phyloP scores from a whole-genome alignment of 352 stramenopile genomes.

The Plasmopara muralis region DNA sequence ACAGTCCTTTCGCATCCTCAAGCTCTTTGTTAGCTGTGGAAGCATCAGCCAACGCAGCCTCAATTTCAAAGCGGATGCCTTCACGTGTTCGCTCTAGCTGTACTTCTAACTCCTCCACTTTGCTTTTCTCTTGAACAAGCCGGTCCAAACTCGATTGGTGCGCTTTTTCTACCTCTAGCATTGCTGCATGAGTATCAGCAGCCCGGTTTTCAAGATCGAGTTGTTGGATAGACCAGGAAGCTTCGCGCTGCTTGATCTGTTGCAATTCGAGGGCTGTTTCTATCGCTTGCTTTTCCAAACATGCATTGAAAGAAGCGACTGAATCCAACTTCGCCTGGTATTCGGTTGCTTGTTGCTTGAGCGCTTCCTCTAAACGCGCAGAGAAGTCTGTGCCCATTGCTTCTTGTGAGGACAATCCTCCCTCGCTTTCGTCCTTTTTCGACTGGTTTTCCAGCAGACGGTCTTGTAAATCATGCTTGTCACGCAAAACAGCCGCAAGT shows the following conservation, averaged over 20 bases:
- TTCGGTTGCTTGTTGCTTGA: conserved; percentile 39
- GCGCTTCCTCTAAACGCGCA: conserved; percentile 29
- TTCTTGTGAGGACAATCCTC: conserved; percentile 13
- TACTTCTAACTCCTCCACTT: conserved; percentile 18
- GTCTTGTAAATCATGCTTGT: conserved; percentile 72
- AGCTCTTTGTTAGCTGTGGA: conserved; percentile 24
- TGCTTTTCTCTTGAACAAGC: conserved; percentile 29
- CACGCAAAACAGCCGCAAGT: conserved; percentile 52
- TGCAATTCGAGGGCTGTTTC: conserved; percentile 45
- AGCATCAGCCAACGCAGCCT: conserved; percentile 29
- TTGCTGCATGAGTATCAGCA: conserved; percentile 14
- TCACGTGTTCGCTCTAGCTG: conserved; percentile 25
- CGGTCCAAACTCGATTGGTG: conserved; percentile 12
- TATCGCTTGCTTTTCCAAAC: conserved; percentile 38
- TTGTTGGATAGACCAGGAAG: conserved; percentile 45
- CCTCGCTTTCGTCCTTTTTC: conserved; percentile 17
- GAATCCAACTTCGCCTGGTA: conserved; percentile 42
- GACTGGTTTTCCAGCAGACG: conserved; percentile 29
- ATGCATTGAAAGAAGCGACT: conserved; percentile 22
- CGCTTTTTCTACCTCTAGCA: conserved; percentile 25
- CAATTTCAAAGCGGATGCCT: conserved; percentile 23
- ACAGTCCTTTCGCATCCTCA: conserved; percentile 11
- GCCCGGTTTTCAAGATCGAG: conserved; percentile 34
- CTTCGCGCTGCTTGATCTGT: conserved; percentile 53
- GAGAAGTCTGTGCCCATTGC: conserved; percentile 22